Percentiles rank a stretch among this genome's conserved stretches.
Conservation (phyloP, 2,329 filamentous ascomycete genomes). For the Penicillium janthinellum region DNA sequence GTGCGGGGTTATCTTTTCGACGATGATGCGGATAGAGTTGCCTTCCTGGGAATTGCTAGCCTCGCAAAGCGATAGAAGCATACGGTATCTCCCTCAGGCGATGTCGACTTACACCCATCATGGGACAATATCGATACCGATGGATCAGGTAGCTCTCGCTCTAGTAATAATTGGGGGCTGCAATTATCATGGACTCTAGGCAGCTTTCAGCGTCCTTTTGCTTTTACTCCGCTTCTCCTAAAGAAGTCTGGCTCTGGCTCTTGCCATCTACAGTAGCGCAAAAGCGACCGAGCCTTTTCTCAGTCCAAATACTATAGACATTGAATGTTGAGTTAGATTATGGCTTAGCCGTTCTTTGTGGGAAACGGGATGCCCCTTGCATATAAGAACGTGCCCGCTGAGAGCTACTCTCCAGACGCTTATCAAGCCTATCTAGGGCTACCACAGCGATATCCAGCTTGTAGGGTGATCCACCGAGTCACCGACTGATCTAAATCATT, state of each 20-base stretch:
- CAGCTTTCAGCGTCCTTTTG: neutral
- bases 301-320: neutral
- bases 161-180: neutral
- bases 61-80: neutral
- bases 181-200: neutral
- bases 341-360: neutral
- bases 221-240: neutral
- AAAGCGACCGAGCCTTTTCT: neutral
- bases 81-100: neutral
- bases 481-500: neutral
- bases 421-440: neutral
- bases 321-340: neutral
- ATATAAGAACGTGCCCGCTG: neutral
- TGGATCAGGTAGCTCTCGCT: neutral
- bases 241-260: neutral
- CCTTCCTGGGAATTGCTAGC: slow-evolving; percentile 6
- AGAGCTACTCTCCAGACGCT: neutral
- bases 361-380: neutral
- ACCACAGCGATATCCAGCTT: neutral
- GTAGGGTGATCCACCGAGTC: neutral
- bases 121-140: too few species aligned
- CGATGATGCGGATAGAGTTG: slow-evolving; percentile 8
- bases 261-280: neutral
- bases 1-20: slow-evolving; percentile 26
- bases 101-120: neutral